Conservation (phyloP, 768 basidiomycete species). For the Boletus insuetus region DNA sequence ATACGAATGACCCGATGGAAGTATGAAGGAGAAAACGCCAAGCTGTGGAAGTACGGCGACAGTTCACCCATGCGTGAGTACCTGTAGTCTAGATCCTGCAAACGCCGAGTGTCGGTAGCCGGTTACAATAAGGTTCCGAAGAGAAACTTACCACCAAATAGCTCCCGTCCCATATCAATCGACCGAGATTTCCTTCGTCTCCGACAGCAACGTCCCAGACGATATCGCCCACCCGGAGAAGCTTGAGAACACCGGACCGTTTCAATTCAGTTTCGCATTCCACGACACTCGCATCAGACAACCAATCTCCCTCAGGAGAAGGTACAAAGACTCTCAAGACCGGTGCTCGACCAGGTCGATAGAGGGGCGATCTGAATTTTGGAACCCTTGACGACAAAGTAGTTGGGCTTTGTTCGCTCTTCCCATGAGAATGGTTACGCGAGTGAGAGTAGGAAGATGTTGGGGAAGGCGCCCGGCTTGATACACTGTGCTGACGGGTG, state of each 20-base stretch:
- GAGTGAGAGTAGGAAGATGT: constrained; percentile 38
- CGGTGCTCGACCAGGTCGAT: constrained; percentile 68
- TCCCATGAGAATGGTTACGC: constrained; percentile 42
- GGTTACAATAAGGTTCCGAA: background rate
- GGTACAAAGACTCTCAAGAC: constrained; percentile 81
- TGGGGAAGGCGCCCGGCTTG: constrained; percentile 68
- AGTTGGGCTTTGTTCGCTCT: constrained; percentile 22
- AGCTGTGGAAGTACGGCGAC: constrained; percentile 73
- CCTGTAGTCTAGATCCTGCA: constrained; percentile 80
- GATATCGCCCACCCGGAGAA: constrained; percentile 75
- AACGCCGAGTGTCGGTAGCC: background rate
- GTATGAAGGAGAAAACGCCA: constrained; percentile 85
- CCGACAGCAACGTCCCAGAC: constrained; percentile 87
- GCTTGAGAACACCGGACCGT: constrained; percentile 43
- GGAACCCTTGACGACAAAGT: constrained; percentile 16
- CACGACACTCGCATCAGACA: constrained; percentile 75
- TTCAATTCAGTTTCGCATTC: constrained; percentile 82
- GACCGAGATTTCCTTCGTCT: constrained; percentile 82
- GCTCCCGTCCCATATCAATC: constrained; percentile 85
- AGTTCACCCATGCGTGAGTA: constrained; percentile 75
- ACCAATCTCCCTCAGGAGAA: constrained; percentile 83
- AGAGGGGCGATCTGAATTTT: constrained; percentile 69
- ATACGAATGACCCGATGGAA: constrained; percentile 84
- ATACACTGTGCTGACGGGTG: constrained; percentile 38
- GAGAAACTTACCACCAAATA: constrained; percentile 70